Base-by-base conservation (phyloP, 2,329 filamentous ascomycete species). In the Xylaria digitata region DNA sequence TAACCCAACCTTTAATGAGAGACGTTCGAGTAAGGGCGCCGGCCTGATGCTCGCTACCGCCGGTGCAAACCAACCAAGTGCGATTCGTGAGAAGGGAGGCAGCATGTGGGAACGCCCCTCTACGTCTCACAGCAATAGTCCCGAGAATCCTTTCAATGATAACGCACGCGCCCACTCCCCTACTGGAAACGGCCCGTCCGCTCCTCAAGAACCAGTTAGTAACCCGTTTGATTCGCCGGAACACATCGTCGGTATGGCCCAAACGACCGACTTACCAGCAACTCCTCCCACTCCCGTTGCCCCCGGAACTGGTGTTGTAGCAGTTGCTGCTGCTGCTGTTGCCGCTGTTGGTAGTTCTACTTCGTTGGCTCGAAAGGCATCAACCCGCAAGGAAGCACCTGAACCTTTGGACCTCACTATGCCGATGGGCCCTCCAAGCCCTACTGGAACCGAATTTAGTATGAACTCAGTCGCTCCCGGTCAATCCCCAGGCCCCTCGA, bases 71-170 rank as follows among this genome's bases (percentile, higher is more conserved):
- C 64, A 71, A 61, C 66, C 73, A 66, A 73, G 71, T 59, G 65
- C 72, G 26, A 73, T 67, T 65, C 75, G 74, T 11, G 73, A 78
- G 17, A 76, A 75, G 34, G 77, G 79, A 64, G 76, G 76, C 61
- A 80, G 77, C 71, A 70, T 82, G 19, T 85, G 84, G 82, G 85
- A 87, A 64, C 82, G 85, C 40, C 83, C 84, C 40, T 73, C 67
- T 71, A 82, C 79, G 48, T 75, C 73, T 72, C 78, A 75, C 70
- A 84, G 82, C 77, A 80, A 82, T 58, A 84, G 89, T 74, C 81
- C 85, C 2, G 82, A 83, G 66, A 93, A 96, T 76, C 93, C 92
- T 21, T 96, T 96, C 78, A 89, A 85, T 73, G 84, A 87, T 45
- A 87, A 70, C 8, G 74, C 89, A 77, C 82, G 78, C 60, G 75